These are phyloP conservation scores for Bacidia gigantensis DNA, from an alignment of 495 filamentous ascomycete genomes.

Conservation along the genomic window DNA sequence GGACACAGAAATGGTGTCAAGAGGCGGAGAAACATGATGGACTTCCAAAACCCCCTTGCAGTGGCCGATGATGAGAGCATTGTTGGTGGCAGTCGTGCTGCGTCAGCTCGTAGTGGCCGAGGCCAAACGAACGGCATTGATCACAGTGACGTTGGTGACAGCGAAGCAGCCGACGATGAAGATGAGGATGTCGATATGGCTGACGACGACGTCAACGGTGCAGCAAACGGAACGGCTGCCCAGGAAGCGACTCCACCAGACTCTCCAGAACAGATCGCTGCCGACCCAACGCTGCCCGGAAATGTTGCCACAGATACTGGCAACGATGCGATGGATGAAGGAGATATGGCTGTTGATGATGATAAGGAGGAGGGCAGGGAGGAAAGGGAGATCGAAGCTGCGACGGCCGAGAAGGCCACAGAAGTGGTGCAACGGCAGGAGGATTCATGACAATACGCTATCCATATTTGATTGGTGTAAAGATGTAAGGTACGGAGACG, in stretches of 20 bases:
- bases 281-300: slow-evolving; percentile 12
- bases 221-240: slow-evolving; percentile 13
- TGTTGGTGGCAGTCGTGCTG: slow-evolving; percentile 30
- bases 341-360: slow-evolving; percentile 20
- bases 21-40: slow-evolving; percentile 53
- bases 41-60: slow-evolving; percentile 51
- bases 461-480: background rate
- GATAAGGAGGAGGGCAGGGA: slow-evolving; percentile 20
- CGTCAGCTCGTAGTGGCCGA: slow-evolving; percentile 31
- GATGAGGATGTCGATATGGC: slow-evolving; percentile 55
- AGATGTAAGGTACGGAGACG: background rate
- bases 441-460: background rate
- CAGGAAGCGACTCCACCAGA: slow-evolving; percentile 25
- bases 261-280: slow-evolving; percentile 17
- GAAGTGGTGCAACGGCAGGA: slow-evolving; percentile 17
- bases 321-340: slow-evolving; percentile 20
- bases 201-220: slow-evolving; percentile 31
- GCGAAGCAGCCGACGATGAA: slow-evolving; percentile 26
- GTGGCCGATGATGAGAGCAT: slow-evolving; percentile 45
- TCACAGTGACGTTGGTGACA: slow-evolving; percentile 31
- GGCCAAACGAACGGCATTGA: slow-evolving; percentile 31
- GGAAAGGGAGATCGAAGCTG: slow-evolving; percentile 20
- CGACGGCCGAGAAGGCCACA: slow-evolving; percentile 21
- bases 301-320: slow-evolving; percentile 12
- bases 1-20: slow-evolving; percentile 42